Evolutionary conservation across 2,329 filamentous ascomycete species (phyloP), one percentile per base, ranked within the genome.

Genomic region (Gliomastix tumulicola): DNA sequence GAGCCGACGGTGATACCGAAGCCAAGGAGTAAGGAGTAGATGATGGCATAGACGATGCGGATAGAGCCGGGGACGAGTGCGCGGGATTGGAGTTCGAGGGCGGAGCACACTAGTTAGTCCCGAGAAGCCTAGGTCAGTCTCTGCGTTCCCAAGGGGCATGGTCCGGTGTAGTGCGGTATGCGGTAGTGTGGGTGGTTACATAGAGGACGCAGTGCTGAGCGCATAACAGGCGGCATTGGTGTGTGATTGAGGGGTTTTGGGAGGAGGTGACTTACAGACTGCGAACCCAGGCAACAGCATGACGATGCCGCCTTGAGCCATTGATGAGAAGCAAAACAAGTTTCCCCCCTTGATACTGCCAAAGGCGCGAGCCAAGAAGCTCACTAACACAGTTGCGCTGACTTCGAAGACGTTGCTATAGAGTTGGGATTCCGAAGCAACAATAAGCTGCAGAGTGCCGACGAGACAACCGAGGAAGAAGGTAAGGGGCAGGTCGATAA

Each of bases 11-110:
- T 84, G 44, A 86, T 82, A 11, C 82, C 82, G 49, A 84, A 86
- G 2, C 81, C 82, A 4, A 86, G 71, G 40, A 86, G 79, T 1
- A 86, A 65, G 0, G 80, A 82, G 56, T 85, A 86, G 40, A 86
- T 80, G 46, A 86, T 79, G 21, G 82, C 79, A 46, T 85, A 86
- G 10, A 86, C 80, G 62, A 86, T 82, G 18, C 82, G 78, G 17
- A 86, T 82, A 0, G 79, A 84, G 0, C 82, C 82, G 1, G 82
- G 78, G 0, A 86, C 74, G 36, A 86, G 71, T 42, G 79, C 79
- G 35, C 76, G 75, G 17, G 77, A 82, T 46, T 86, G 82, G 1
- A 86, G 66, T 53, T 86, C 82, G 34, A 86, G 66, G 21, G 57
- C 59, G 39, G 56, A 69, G 44, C 48, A 68, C 49, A 54, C 64